phyloP scores from a whole-genome alignment of 768 basidiomycete species.

The Mycena filopes region DNA sequence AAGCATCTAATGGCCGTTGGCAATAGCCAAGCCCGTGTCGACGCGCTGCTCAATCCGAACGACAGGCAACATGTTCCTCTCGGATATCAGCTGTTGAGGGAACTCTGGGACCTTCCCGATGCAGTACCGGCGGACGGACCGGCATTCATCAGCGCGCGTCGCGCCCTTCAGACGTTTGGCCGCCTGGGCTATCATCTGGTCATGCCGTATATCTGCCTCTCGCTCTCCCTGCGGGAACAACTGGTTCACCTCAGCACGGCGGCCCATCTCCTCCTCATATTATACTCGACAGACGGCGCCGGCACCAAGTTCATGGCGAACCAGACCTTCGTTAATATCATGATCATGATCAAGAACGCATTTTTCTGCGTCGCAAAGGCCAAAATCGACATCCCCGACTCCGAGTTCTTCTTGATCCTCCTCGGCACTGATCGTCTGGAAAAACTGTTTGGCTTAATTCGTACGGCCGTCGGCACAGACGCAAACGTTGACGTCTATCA shows the following conservation, averaged over 20 bases:
- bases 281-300: not conserved
- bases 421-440: slow-evolving; percentile 53
- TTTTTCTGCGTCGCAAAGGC: slow-evolving; percentile 43
- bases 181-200: not conserved
- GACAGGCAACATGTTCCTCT: not conserved
- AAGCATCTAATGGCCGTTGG: not conserved
- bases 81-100: not conserved
- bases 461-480: slow-evolving; percentile 31
- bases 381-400: slow-evolving; percentile 45
- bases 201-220: not conserved
- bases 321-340: not conserved
- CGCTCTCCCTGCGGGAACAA: too few species aligned
- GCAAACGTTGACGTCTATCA: not conserved
- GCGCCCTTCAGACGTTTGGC: not conserved
- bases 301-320: not conserved
- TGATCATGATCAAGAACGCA: too few species aligned
- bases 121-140: not conserved
- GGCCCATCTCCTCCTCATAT: not conserved
- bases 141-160: not conserved
- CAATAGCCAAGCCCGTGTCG: not conserved
- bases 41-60: not conserved
- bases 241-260: too few species aligned
- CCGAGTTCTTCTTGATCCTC: slow-evolving; percentile 46
- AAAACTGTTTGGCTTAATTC: slow-evolving; percentile 45
- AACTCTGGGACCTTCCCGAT: not conserved